A percentile compares a stretch with the other conserved stretches of the same genome.
These are phyloP conservation scores for Pilatotrama ljubarskyi DNA, from an alignment of 768 basidiomycete species.

Conservation along the genomic window DNA sequence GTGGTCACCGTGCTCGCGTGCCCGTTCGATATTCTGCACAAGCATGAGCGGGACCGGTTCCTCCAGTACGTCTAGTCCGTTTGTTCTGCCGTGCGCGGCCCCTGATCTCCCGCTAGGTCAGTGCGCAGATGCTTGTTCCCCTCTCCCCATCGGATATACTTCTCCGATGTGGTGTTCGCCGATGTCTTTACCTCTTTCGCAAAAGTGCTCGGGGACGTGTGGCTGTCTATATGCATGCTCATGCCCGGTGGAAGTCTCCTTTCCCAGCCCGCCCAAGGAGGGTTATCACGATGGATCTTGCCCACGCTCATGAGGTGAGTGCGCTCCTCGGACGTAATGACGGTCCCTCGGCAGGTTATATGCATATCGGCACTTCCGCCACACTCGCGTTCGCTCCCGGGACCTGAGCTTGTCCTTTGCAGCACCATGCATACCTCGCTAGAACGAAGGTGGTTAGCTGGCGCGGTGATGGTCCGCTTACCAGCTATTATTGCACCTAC, in stretches of 20 bases:
- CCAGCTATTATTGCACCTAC: no score
- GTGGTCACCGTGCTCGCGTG: constrained; percentile 58
- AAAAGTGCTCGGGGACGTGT: constrained; percentile 93
- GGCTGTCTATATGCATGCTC: constrained; percentile 88
- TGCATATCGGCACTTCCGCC: not conserved
- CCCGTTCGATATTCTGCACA: constrained; percentile 68
- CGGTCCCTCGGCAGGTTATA: not conserved
- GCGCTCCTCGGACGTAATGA: not conserved
- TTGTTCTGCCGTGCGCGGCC: not conserved
- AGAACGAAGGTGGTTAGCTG: no score
- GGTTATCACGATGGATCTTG: constrained; percentile 71
- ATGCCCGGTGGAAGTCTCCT: constrained; percentile 79
- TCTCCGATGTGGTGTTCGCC: constrained; percentile 91
- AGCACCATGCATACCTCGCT: no score
- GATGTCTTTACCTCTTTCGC: constrained; percentile 97
- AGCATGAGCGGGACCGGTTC: constrained; percentile 74
- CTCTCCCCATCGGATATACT: constrained; percentile 67
- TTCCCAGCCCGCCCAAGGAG: constrained; percentile 58
- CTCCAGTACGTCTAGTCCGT: constrained; percentile 58
- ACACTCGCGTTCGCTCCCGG: no score
- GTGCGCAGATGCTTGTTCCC: constrained; percentile 74
- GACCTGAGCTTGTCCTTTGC: no score
- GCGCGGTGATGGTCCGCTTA: no score
- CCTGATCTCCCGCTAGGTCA: constrained; percentile 46
- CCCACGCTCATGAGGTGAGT: constrained; percentile 86